Percentiles rank a stretch among this genome's conserved stretches.
phyloP scores from a whole-genome alignment of 345 rosid genomes.

The Bruguiera sexangula region DNA sequence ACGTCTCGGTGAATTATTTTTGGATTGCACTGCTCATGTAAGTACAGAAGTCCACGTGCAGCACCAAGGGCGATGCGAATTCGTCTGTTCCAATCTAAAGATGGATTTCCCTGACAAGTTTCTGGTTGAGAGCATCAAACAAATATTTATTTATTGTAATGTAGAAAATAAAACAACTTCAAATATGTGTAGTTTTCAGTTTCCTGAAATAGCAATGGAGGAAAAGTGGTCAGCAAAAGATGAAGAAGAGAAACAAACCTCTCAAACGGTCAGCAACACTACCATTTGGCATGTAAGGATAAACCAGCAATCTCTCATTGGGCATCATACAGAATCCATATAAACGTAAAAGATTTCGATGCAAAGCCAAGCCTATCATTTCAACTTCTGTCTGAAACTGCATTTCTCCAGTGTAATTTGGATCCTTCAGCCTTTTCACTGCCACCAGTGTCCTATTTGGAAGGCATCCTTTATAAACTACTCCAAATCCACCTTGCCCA shows the following conservation, averaged over 20 bases:
- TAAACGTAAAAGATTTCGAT: slow-evolving; percentile 77
- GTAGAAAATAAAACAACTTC: background rate
- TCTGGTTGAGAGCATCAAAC: slow-evolving; percentile 32
- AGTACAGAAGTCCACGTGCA: slow-evolving; percentile 89
- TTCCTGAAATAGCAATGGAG: background rate
- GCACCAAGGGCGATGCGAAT: slow-evolving; percentile 69
- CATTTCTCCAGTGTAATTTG: slow-evolving; percentile 77
- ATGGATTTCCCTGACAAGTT: slow-evolving; percentile 53
- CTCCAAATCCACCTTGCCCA: slow-evolving; percentile 97
- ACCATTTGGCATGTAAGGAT: slow-evolving; percentile 97
- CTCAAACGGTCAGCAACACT: slow-evolving; percentile 87
- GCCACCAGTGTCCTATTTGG: slow-evolving; percentile 70
- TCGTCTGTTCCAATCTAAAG: slow-evolving; percentile 79
- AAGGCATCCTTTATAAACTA: slow-evolving; percentile 89
- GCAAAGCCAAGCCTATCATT: slow-evolving; percentile 95
- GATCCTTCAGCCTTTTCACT: slow-evolving; percentile 91
- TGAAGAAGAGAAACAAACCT: slow-evolving; percentile 44
- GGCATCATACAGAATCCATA: slow-evolving; percentile 89
- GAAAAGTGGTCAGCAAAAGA: background rate
- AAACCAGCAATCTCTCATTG: slow-evolving; percentile 81
- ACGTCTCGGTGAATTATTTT: slow-evolving; percentile 93
- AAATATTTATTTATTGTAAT: background rate
- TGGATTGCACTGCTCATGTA: slow-evolving; percentile 95
- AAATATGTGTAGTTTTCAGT: background rate
- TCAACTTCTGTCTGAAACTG: slow-evolving; percentile 98